A percentile compares a stretch with the other conserved stretches of the same genome.
These are phyloP conservation scores for Monosporascus sp. DNA, from an alignment of 2,329 filamentous ascomycete genomes.

Conservation along the genomic window DNA sequence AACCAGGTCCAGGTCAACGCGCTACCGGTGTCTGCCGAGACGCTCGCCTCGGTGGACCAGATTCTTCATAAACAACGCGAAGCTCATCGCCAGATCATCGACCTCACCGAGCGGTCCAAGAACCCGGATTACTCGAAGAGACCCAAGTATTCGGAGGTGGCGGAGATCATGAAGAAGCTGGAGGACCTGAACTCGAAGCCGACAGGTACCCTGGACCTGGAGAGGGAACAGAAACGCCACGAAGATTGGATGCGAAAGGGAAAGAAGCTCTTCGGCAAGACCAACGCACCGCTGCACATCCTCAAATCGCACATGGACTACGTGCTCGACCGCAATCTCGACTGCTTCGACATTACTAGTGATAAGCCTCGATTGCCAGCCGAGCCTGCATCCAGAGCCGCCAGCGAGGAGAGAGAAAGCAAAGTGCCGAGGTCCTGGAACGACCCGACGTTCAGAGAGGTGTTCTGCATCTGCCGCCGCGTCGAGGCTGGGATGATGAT, in stretches of 20 bases:
- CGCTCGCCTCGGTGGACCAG: slow-evolving; percentile 75
- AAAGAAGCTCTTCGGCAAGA: slow-evolving; percentile 97
- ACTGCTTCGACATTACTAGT: slow-evolving; percentile 80
- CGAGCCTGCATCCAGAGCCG: slow-evolving; percentile 84
- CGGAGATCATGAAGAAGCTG: slow-evolving; percentile 80
- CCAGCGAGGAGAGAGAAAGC: slow-evolving; percentile 47
- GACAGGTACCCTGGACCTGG: slow-evolving; percentile 81
- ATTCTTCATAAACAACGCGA: slow-evolving; percentile 95
- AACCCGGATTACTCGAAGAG: slow-evolving; percentile 70
- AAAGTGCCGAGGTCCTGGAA: slow-evolving; percentile 50
- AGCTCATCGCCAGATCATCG: slow-evolving; percentile 81
- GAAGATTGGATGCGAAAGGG: slow-evolving; percentile 99
- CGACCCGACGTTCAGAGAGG: slow-evolving; percentile 63
- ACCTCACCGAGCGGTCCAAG: slow-evolving; percentile 72
- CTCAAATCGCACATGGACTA: slow-evolving; percentile 91
- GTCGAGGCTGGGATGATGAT: slow-evolving; percentile 99
- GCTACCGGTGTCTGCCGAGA: slow-evolving; percentile 78
- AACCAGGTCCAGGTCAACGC: slow-evolving; percentile 65
- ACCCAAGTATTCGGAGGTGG: slow-evolving; percentile 84
- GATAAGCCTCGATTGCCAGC: slow-evolving; percentile 87
- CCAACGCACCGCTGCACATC: slow-evolving; percentile 94
- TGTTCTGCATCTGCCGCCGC: slow-evolving; percentile 94
- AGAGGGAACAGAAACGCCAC: slow-evolving; percentile 89
- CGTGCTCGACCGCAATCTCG: slow-evolving; percentile 80
- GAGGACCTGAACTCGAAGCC: slow-evolving; percentile 92